These are phyloP conservation scores for Pseudomicrostroma phylloplanum DNA, from an alignment of 1,284 basidiomycete genomes.

Conservation along the genomic window DNA sequence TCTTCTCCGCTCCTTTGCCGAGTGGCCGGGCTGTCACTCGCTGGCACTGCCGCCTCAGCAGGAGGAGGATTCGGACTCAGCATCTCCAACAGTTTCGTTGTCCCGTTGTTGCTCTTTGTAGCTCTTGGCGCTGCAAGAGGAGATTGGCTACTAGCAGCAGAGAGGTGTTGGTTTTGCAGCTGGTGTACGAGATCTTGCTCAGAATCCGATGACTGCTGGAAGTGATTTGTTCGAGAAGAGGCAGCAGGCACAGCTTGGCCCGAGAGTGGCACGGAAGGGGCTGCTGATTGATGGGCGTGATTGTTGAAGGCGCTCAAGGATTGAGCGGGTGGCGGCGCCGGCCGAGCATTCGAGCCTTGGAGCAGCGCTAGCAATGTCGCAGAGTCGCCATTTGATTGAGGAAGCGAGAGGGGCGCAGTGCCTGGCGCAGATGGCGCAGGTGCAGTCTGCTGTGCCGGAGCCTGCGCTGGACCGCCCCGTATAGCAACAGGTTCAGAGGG, in stretches of 20 bases:
- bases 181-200: background rate
- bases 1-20: background rate
- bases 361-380: conserved; percentile 22
- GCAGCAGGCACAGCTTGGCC: conserved; percentile 1
- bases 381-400: background rate
- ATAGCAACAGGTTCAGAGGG: conserved; percentile 13
- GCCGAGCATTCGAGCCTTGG: background rate
- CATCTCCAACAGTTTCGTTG: conserved; percentile 34
- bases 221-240: background rate
- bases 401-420: background rate
- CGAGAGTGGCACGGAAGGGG: no score
- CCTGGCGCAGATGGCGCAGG: no score
- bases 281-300: no score
- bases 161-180: background rate
- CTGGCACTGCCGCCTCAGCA: background rate
- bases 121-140: conserved; percentile 35
- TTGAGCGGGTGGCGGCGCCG: no score
- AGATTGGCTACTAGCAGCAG: conserved; percentile 14
- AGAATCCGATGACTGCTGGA: background rate
- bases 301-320: no score
- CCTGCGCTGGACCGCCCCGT: conserved; percentile 19
- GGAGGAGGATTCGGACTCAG: conserved; percentile 17
- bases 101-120: conserved; percentile 27
- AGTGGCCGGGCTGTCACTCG: background rate
- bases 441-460: conserved; percentile 11